Conservation (phyloP, 441 rosid genomes). For the Populus trichocarpa region DNA sequence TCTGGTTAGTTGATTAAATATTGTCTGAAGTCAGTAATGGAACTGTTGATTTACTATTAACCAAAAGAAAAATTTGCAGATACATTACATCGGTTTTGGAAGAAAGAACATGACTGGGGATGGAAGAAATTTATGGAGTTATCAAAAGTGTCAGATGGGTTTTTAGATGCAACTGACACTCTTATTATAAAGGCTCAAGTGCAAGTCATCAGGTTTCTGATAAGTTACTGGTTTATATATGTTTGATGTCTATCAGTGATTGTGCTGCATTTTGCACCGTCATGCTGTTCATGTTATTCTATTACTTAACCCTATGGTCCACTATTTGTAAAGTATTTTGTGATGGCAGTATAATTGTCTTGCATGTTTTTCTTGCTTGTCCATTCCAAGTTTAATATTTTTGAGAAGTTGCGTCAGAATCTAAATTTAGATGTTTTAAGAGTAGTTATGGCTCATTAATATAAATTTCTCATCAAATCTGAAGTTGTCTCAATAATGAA, state of each 20-base stretch:
- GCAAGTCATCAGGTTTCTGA: slow-evolving; percentile 78
- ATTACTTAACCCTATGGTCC: not conserved
- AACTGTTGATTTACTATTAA: slow-evolving; percentile 21
- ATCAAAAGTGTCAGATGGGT: slow-evolving; percentile 76
- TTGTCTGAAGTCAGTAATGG: slow-evolving; percentile 2
- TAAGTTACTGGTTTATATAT: not conserved
- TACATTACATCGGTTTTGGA: slow-evolving; percentile 91
- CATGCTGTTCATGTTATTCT: not conserved
- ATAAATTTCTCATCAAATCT: not conserved
- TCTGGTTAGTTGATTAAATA: slow-evolving; percentile 61
- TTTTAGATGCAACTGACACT: slow-evolving; percentile 69
- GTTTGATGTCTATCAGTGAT: not conserved
- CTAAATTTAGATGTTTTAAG: not conserved
- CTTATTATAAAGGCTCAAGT: slow-evolving; percentile 94
- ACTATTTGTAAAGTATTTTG: not conserved
- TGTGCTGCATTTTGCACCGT: not conserved
- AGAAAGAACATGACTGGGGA: slow-evolving; percentile 99
- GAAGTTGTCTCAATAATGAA: not conserved
- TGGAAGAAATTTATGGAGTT: slow-evolving; percentile 98
- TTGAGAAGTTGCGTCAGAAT: not conserved
- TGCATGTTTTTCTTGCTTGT: not conserved
- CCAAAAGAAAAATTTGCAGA: slow-evolving; percentile 46
- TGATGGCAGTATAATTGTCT: not conserved
- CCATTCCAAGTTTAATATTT: not conserved
- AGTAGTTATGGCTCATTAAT: not conserved